These are phyloP conservation scores for Cantharellus anzutake DNA, from an alignment of 768 basidiomycete species.

Conservation along the genomic window DNA sequence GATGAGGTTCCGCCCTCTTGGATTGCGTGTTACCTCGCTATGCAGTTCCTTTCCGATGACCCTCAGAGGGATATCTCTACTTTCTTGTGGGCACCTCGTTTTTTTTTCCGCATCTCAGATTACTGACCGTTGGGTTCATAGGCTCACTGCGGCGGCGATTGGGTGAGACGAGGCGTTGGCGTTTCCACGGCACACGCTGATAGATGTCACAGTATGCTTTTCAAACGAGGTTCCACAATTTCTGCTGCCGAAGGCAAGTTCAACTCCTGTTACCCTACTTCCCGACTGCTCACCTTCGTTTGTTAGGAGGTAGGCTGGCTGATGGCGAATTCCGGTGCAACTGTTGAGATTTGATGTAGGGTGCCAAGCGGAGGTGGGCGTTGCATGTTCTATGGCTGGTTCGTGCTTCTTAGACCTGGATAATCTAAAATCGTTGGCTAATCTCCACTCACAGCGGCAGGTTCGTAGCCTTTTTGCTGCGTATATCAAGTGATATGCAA, in stretches of 20 bases:
- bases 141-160: constrained; percentile 1
- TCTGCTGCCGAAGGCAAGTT: constrained; percentile 83
- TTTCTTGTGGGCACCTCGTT: constrained; percentile 46
- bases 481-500: neutral
- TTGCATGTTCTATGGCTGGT: constrained; percentile 91
- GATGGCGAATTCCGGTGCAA: neutral
- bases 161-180: neutral
- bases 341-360: constrained; percentile 5
- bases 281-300: neutral
- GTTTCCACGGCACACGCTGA: neutral
- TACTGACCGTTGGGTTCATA: neutral
- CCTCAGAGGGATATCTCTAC: constrained; percentile 74
- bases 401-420: constrained; percentile 13
- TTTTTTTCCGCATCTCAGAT: neutral
- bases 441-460: too few relatives aligned
- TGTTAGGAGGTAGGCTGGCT: neutral
- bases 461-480: too few relatives aligned
- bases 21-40: constrained; percentile 3
- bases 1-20: too few relatives aligned
- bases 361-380: constrained; percentile 93
- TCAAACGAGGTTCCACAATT: constrained; percentile 93
- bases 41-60: constrained; percentile 74
- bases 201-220: constrained; percentile 47
- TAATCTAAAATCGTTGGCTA: too few relatives aligned
- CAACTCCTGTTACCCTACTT: constrained; percentile 5